These are phyloP conservation scores for Pilasporangium apinafurcum DNA, from an alignment of 352 stramenopile species.

Conservation along the genomic window DNA sequence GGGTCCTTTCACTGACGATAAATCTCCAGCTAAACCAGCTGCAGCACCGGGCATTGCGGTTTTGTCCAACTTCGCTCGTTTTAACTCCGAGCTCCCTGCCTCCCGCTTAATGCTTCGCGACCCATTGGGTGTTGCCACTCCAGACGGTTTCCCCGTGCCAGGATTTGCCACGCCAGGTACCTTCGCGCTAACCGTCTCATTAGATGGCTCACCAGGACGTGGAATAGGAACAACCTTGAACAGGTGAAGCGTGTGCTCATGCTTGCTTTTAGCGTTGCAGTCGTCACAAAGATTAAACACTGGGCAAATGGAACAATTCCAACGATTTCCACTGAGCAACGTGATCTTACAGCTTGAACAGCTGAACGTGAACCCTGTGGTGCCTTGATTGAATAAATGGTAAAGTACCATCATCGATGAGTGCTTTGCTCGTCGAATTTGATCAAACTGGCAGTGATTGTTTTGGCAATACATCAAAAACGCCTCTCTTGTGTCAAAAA, in stretches of 20 bases:
- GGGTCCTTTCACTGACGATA: conserved; percentile 8
- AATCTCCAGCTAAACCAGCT: too few species aligned
- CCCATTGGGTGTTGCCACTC: too few species aligned
- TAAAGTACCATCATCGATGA: conserved; percentile 85
- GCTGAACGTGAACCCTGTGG: conserved; percentile 96
- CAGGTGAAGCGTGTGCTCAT: conserved; percentile 89
- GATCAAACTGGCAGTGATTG: conserved; percentile 82
- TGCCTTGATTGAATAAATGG: conserved; percentile 91
- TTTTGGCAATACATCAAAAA: conserved; percentile 88
- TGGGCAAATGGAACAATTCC: conserved; percentile 94
- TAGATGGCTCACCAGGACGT: conserved; percentile 38
- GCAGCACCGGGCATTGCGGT: conserved; percentile 8
- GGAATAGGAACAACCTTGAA: conserved; percentile 91
- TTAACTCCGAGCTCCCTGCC: conserved; percentile 31
- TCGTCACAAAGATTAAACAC: conserved; percentile 95
- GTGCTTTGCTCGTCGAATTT: conserved; percentile 78
- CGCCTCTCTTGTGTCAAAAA: conserved; percentile 91
- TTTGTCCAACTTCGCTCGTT: conserved; percentile 31
- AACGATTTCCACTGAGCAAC: conserved; percentile 93
- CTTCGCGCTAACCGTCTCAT: conserved; percentile 10
- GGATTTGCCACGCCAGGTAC: background rate
- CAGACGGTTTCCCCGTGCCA: conserved; percentile 1
- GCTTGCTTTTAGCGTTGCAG: conserved; percentile 91
- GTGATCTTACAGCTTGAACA: conserved; percentile 93
- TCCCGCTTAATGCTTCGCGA: conserved; percentile 57